Conservation (phyloP, 352 stramenopile species). For the Phytophthora uliginosa region DNA sequence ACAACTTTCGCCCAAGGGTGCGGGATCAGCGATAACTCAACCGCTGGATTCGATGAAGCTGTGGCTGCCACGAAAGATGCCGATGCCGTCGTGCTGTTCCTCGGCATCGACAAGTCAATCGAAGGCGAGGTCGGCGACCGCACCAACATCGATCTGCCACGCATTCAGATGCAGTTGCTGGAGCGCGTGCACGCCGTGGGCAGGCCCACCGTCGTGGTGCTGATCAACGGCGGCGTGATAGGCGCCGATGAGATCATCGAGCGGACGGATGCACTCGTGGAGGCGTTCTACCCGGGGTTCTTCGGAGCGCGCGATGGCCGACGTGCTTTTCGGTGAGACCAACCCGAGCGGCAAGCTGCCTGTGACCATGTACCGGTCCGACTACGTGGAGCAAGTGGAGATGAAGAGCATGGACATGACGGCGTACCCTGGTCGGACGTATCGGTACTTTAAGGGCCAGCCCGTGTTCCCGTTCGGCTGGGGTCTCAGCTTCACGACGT, state of each 20-base stretch:
- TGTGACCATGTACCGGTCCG: constrained; percentile 89
- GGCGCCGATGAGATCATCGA: constrained; percentile 79
- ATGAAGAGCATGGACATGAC: constrained; percentile 95
- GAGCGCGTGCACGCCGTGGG: constrained; percentile 64
- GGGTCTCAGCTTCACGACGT: constrained; percentile 91
- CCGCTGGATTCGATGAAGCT: constrained; percentile 58
- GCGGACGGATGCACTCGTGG: constrained; percentile 71
- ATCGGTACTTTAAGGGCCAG: constrained; percentile 92
- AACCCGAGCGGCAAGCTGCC: constrained; percentile 88
- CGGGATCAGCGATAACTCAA: constrained; percentile 76
- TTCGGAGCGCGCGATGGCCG: constrained; percentile 81
- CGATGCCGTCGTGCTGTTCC: constrained; percentile 77
- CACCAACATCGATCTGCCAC: constrained; percentile 76
- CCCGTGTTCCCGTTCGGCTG: constrained; percentile 93
- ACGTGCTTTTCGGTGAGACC: constrained; percentile 86
- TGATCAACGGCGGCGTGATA: constrained; percentile 91
- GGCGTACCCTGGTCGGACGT: constrained; percentile 89
- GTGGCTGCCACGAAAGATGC: constrained; percentile 47
- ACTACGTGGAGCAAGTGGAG: constrained; percentile 75
- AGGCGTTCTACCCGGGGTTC: constrained; percentile 89
- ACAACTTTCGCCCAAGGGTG: constrained; percentile 50
- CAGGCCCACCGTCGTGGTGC: constrained; percentile 83
- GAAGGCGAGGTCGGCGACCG: constrained; percentile 83
- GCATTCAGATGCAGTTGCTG: constrained; percentile 82
- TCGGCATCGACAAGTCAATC: constrained; percentile 88